phyloP scores from a whole-genome alignment of 768 basidiomycete species.

The Lactarius sp. region DNA sequence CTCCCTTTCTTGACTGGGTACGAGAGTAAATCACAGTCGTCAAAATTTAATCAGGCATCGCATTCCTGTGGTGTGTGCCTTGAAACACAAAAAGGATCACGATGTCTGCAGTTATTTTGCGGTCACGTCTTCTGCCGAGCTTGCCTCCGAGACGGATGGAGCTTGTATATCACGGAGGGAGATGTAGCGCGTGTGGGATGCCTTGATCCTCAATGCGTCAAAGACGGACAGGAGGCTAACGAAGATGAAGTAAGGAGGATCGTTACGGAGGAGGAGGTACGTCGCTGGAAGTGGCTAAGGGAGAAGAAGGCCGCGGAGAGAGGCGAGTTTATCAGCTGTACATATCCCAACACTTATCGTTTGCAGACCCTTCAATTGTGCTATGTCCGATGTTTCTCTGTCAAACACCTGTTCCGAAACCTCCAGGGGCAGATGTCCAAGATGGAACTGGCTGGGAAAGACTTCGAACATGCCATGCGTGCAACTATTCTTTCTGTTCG shows the following conservation, averaged over 20 bases:
- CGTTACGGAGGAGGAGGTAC: constrained; percentile 56
- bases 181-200: constrained; percentile 72
- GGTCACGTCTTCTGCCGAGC: constrained; percentile 78
- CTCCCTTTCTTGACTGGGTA: constrained; percentile 44
- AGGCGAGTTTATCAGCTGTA: constrained; percentile 38
- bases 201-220: constrained; percentile 77
- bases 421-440: constrained; percentile 37
- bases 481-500: constrained; percentile 76
- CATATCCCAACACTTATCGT: not conserved
- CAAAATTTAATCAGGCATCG: constrained; percentile 56
- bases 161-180: constrained; percentile 74
- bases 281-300: constrained; percentile 74
- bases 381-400: constrained; percentile 79
- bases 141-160: constrained; percentile 81
- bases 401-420: constrained; percentile 70
- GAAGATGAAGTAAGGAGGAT: constrained; percentile 72
- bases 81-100: constrained; percentile 63
- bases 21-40: constrained; percentile 43
- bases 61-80: constrained; percentile 79
- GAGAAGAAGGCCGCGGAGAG: constrained; percentile 68
- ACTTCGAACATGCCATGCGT: constrained; percentile 64
- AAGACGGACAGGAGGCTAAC: constrained; percentile 49
- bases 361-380: constrained; percentile 67
- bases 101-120: constrained; percentile 67
- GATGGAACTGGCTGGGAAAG: constrained; percentile 67